Percentiles rank a stretch among this genome's conserved stretches.
These are phyloP conservation scores for Botrytis squamosa DNA, from an alignment of 2,329 filamentous ascomycete genomes.

Conservation along the genomic window DNA sequence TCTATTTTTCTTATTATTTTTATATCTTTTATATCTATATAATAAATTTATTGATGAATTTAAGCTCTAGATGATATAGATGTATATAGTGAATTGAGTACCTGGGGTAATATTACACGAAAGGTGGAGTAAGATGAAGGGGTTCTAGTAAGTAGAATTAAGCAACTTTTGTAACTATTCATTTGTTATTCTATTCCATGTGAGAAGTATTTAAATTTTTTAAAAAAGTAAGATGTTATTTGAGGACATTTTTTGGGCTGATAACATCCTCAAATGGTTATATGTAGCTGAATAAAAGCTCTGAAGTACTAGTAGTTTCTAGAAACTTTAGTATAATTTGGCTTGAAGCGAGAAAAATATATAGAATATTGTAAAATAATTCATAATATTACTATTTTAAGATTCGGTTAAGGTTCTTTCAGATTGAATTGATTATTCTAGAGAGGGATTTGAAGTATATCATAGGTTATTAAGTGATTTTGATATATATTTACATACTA, in stretches of 20 bases:
- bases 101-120: background rate
- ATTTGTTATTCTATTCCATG: background rate
- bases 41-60: background rate
- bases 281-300: background rate
- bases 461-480: background rate
- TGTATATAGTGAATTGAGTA: accelerated
- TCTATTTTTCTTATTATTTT: background rate
- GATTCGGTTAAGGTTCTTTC: background rate
- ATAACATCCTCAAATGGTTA: background rate
- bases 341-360: background rate
- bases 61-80: background rate
- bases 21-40: background rate
- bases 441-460: background rate
- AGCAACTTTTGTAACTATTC: accelerated
- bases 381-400: background rate
- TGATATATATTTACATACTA: background rate
- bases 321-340: background rate
- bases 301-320: background rate
- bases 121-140: no score
- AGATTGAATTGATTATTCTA: background rate
- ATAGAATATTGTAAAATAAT: accelerated
- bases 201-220: accelerated
- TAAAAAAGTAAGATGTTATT: accelerated
- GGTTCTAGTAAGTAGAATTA: background rate
- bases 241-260: accelerated